phyloP scores from a whole-genome alignment of 139 green algal species.

The Nannochloris sp. region DNA sequence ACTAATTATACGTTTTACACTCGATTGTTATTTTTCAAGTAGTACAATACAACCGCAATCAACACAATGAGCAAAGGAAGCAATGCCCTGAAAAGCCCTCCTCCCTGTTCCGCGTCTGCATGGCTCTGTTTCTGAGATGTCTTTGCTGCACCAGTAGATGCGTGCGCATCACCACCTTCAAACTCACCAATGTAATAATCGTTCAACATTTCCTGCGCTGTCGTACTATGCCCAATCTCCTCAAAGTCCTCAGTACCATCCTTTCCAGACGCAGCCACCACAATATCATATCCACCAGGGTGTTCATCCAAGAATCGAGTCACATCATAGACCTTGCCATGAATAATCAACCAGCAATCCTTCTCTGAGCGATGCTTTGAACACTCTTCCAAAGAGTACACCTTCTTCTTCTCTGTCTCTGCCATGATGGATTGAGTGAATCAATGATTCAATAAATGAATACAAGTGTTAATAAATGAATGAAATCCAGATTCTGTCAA shows the following conservation, averaged over 20 bases:
- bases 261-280: slow-evolving; percentile 59
- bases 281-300: slow-evolving; percentile 67
- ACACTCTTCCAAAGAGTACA: slow-evolving; percentile 40
- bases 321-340: slow-evolving; percentile 81
- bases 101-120: too few relatives aligned
- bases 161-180: slow-evolving; percentile 38
- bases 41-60: too few relatives aligned
- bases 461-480: too few relatives aligned
- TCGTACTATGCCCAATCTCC: slow-evolving; percentile 82
- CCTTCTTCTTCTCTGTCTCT: slow-evolving; percentile 10
- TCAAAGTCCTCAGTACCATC: slow-evolving; percentile 83
- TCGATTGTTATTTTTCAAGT: background rate
- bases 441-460: too few relatives aligned
- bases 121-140: too few relatives aligned
- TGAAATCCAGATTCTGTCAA: too few relatives aligned
- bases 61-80: too few relatives aligned
- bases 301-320: slow-evolving; percentile 84
- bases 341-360: slow-evolving; percentile 71
- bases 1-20: too few relatives aligned
- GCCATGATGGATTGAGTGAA: slow-evolving; percentile 1
- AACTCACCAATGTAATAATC: slow-evolving; percentile 68
- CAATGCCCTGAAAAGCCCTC: too few relatives aligned
- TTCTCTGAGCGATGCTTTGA: slow-evolving; percentile 64
- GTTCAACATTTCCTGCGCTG: slow-evolving; percentile 61
- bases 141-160: too few relatives aligned